Evolutionary conservation across 176 grass and related monocot species (phyloP).

Genomic region (Triticum aestivum): IWGSC_CS_RefSeq_v2.1 NC_057808.1:516052869-516053368

Average conservation of each 20-base stretch:
- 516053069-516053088: background rate
- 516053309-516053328: conserved; percentile 69
- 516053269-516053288: conserved; percentile 91
- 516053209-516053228: background rate
- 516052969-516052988: background rate
- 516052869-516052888: background rate
- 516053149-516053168: conserved; percentile 32
- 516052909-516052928: background rate
- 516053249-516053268: conserved; percentile 65
- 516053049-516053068: too few relatives aligned
- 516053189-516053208: background rate
- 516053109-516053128: background rate
- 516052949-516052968: background rate
- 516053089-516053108: background rate
- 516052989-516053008: background rate
- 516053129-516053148: background rate
- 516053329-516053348: background rate
- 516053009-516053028: too few relatives aligned
- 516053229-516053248: conserved; percentile 80
- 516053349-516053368: background rate
- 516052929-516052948: background rate
- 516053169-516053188: conserved; percentile 26
- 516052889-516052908: background rate
- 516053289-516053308: conserved; percentile 88
- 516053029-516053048: too few relatives aligned